phyloP scores from a whole-genome alignment of 2,329 filamentous ascomycete species.

The Curvularia sp. region DNA sequence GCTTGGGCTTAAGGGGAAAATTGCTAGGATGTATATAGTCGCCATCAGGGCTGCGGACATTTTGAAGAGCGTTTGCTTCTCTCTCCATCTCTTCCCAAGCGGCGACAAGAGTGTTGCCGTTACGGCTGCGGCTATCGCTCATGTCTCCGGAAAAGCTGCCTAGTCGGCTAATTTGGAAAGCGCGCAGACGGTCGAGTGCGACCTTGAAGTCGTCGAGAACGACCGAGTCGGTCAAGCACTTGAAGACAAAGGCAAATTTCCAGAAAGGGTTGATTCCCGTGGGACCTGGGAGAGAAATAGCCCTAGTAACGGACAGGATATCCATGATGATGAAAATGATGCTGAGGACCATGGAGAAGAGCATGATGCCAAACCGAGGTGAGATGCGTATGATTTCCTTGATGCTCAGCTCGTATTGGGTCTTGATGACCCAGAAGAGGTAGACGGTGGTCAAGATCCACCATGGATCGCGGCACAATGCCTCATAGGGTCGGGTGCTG shows the following conservation, averaged over 20 bases:
- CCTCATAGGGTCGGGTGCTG: slow-evolving; percentile 65
- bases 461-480: slow-evolving; percentile 70
- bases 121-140: slow-evolving; percentile 44
- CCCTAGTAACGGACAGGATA: slow-evolving; percentile 64
- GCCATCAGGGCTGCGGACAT: slow-evolving; percentile 41
- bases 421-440: slow-evolving; percentile 69
- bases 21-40: slow-evolving; percentile 42
- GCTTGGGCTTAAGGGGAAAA: slow-evolving; percentile 36
- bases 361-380: slow-evolving; percentile 69
- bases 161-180: slow-evolving; percentile 54
- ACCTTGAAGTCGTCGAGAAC: slow-evolving; percentile 75
- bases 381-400: slow-evolving; percentile 66
- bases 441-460: slow-evolving; percentile 69
- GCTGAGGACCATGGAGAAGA: slow-evolving; percentile 66
- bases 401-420: slow-evolving; percentile 66
- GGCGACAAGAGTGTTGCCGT: slow-evolving; percentile 40
- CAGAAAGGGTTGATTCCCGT: slow-evolving; percentile 72
- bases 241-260: slow-evolving; percentile 70
- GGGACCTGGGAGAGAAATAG: slow-evolving; percentile 49
- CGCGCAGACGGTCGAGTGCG: slow-evolving; percentile 56
- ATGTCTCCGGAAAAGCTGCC: slow-evolving; percentile 49
- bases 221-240: slow-evolving; percentile 71
- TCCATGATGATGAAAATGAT: slow-evolving; percentile 69
- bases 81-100: slow-evolving; percentile 47
- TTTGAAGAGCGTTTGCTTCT: slow-evolving; percentile 36